Percentiles rank a stretch among this genome's conserved stretches.
Conservation (phyloP, 1,284 basidiomycete genomes). For the Pseudozyma thailandica region DNA sequence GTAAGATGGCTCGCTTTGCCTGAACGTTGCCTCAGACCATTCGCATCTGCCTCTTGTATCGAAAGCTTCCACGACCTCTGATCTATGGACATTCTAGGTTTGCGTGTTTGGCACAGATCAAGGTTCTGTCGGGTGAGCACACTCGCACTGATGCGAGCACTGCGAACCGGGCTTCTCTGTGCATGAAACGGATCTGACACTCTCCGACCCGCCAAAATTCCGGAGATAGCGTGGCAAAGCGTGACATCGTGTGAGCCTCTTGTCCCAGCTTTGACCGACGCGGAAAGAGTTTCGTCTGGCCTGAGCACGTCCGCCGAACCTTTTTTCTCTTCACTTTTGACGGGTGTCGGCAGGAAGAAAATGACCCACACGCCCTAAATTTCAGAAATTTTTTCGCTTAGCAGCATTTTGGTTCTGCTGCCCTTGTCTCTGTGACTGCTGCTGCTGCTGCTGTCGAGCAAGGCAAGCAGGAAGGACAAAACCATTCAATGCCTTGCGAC, state of each 20-base stretch:
- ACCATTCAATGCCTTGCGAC: neutral
- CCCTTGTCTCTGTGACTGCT: too few species aligned
- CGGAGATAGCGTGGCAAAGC: conserved; percentile 1
- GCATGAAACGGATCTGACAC: neutral
- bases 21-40: conserved; percentile 4
- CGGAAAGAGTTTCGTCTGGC: neutral
- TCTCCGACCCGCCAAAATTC: too few species aligned
- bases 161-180: neutral
- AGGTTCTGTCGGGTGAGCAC: neutral
- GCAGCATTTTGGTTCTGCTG: too few species aligned
- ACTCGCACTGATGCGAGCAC: too few species aligned
- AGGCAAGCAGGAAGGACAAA: conserved; percentile 9
- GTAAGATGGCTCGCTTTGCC: conserved; percentile 44
- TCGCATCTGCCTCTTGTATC: neutral
- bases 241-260: neutral
- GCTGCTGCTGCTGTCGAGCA: too few species aligned
- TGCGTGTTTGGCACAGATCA: neutral
- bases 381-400: too few species aligned
- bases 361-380: too few species aligned
- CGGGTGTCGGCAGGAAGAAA: too few species aligned
- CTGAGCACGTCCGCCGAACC: conserved; percentile 12
- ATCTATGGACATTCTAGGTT: neutral
- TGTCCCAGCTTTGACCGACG: too few species aligned
- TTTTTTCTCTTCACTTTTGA: conserved; percentile 5
- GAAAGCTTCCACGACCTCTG: neutral